Conservation (phyloP, 257 asterid species). For the Leptodermis oblonga region DNA sequence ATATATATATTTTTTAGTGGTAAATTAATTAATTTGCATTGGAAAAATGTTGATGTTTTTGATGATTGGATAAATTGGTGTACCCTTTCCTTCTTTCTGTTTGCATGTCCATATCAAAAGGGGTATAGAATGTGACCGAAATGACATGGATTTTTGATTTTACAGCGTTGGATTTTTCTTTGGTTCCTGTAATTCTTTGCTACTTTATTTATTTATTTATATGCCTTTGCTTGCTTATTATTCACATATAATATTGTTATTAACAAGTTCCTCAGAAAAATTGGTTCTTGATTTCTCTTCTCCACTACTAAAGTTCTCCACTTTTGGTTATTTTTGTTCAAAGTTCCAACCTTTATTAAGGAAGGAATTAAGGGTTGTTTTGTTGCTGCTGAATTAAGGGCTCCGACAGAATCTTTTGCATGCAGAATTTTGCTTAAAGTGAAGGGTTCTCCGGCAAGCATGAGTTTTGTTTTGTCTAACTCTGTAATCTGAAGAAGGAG, state of each 20-base stretch:
- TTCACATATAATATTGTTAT: constrained; percentile 8
- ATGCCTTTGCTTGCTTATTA: constrained; percentile 10
- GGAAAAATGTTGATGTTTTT: constrained; percentile 15
- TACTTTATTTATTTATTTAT: constrained; percentile 17
- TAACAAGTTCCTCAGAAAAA: constrained; percentile 3
- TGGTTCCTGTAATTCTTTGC: constrained; percentile 15
- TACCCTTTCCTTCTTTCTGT: constrained; percentile 26
- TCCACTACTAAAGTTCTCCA: not conserved
- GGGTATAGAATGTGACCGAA: constrained; percentile 33
- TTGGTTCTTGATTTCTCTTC: not conserved
- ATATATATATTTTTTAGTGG: not conserved
- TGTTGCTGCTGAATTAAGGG: not conserved
- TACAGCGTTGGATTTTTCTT: constrained; percentile 27
- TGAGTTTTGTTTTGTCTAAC: constrained; percentile 32
- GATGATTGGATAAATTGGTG: constrained; percentile 26
- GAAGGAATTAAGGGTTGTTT: not conserved
- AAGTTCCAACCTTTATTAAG: not conserved
- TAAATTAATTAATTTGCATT: constrained; percentile 1
- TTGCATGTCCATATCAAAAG: constrained; percentile 45
- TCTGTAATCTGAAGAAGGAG: constrained; percentile 27
- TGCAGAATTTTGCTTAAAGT: constrained; percentile 32
- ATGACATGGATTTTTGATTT: constrained; percentile 28
- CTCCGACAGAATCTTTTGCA: constrained; percentile 27
- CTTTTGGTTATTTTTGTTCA: not conserved
- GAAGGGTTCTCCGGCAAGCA: constrained; percentile 16